Evolutionary conservation across 805 yeast genomes (phyloP).

Genomic region (Wickerhamiella australiensis): DNA sequence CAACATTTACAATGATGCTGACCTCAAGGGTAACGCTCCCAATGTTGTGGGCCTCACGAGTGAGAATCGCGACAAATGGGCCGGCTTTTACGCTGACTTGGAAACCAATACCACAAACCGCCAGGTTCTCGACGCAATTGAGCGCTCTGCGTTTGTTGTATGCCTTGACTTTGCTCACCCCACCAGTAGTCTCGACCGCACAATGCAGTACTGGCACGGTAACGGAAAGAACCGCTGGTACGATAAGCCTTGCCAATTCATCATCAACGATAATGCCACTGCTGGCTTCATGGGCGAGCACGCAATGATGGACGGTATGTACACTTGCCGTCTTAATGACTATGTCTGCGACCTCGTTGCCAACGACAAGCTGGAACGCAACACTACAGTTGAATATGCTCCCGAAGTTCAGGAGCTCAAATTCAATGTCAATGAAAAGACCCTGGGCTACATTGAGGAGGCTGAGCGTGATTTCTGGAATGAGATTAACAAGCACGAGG

Average conservation of each 20-base stretch:
- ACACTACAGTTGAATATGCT: slow-evolving; percentile 20
- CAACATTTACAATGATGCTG: slow-evolving; percentile 37
- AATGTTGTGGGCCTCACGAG: slow-evolving; percentile 74
- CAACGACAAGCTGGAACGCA: slow-evolving; percentile 35
- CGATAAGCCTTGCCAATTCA: slow-evolving; percentile 83
- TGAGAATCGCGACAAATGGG: slow-evolving; percentile 77
- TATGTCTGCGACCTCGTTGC: slow-evolving; percentile 47
- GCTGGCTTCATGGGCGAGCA: slow-evolving; percentile 96
- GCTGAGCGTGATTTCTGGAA: slow-evolving; percentile 48
- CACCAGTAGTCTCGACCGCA: slow-evolving; percentile 66
- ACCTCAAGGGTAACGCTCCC: slow-evolving; percentile 33
- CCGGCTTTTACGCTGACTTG: slow-evolving; percentile 45
- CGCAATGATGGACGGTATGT: slow-evolving; percentile 96
- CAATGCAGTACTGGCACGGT: slow-evolving; percentile 90
- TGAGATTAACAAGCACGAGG: slow-evolving; percentile 55
- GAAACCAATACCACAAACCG: slow-evolving; percentile 48
- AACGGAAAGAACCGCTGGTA: slow-evolving; percentile 80
- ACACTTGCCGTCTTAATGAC: slow-evolving; percentile 80
- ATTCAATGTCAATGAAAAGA: slow-evolving; percentile 46
- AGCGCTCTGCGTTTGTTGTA: slow-evolving; percentile 66
- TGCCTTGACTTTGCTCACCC: slow-evolving; percentile 68
- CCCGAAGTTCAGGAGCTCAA: slow-evolving; percentile 29
- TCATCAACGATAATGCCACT: slow-evolving; percentile 67
- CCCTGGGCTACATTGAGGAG: slow-evolving; percentile 38
- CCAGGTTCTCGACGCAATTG: slow-evolving; percentile 52